Evolutionary conservation across 1,139 yeast genomes (phyloP).

Genomic region (Citeromyces siamensis): DNA sequence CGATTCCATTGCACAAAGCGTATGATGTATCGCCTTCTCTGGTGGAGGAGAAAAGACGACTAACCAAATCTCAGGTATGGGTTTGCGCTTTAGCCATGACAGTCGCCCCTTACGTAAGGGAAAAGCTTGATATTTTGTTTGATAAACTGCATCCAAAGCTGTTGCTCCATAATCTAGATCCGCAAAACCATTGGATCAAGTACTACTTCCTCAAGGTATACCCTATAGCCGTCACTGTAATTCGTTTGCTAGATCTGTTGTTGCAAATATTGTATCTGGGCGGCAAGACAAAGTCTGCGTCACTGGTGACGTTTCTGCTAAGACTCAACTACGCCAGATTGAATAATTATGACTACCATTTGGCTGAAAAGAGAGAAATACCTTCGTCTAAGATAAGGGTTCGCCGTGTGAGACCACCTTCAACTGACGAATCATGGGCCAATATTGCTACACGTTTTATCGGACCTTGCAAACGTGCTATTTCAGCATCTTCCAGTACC

Average conservation of each 20-base stretch:
- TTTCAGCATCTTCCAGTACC: slow-evolving; percentile 29
- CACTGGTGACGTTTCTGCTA: slow-evolving; percentile 49
- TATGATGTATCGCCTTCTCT: slow-evolving; percentile 13
- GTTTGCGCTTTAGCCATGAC: slow-evolving; percentile 53
- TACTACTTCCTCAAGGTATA: slow-evolving; percentile 38
- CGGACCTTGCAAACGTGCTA: slow-evolving; percentile 26
- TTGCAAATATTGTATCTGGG: slow-evolving; percentile 58
- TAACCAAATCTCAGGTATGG: slow-evolving; percentile 41
- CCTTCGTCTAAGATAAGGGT: slow-evolving; percentile 6
- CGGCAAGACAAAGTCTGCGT: slow-evolving; percentile 54
- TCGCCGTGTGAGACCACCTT: slow-evolving; percentile 33
- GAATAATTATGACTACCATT: slow-evolving; percentile 45
- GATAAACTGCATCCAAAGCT: slow-evolving; percentile 53
- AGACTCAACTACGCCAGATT: slow-evolving; percentile 62
- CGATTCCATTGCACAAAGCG: slow-evolving; percentile 21
- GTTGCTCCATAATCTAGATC: slow-evolving; percentile 34
- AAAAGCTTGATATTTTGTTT: slow-evolving; percentile 54
- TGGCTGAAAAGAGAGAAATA: slow-evolving; percentile 26
- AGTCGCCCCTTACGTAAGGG: slow-evolving; percentile 56
- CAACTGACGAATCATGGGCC: slow-evolving; percentile 31
- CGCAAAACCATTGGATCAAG: slow-evolving; percentile 12
- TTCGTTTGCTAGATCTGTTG: slow-evolving; percentile 40
- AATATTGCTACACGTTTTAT: slow-evolving; percentile 21
- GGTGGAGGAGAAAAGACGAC: slow-evolving; percentile 37
- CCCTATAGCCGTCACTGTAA: slow-evolving; percentile 41